phyloP scores from a whole-genome alignment of 192 early-diverging fungal genomes.

The Coemansia sp. region DNA sequence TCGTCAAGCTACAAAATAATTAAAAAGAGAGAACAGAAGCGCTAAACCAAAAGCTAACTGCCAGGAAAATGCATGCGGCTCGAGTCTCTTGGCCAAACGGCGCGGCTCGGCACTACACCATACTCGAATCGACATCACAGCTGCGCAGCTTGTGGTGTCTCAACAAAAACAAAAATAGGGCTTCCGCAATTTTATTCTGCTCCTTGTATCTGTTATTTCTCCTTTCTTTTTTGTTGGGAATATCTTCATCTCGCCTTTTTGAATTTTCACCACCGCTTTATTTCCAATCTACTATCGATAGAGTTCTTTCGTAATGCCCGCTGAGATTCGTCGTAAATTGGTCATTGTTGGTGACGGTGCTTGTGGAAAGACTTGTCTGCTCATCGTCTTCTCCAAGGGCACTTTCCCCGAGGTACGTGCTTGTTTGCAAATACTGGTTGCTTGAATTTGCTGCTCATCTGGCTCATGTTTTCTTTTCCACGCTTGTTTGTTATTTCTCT shows the following conservation, averaged over 20 bases:
- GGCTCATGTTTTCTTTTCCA: not conserved
- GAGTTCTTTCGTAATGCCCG: conserved; percentile 28
- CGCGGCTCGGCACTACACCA: conserved; percentile 5
- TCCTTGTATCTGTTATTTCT: conserved; percentile 7
- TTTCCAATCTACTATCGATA: conserved; percentile 5
- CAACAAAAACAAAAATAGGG: not conserved
- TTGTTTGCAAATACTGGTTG: not conserved
- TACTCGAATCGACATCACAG: not conserved
- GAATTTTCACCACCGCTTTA: conserved; percentile 1
- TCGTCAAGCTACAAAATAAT: not conserved
- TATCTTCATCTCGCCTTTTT: conserved; percentile 6
- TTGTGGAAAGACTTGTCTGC: conserved; percentile 88
- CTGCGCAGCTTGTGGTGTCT: conserved; percentile 7
- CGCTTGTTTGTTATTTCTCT: not conserved
- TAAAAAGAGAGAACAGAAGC: conserved; percentile 1
- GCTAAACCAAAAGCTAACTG: no score
- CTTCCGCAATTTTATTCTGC: not conserved
- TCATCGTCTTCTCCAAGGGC: conserved; percentile 82
- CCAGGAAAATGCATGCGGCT: not conserved
- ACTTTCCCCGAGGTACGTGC: conserved; percentile 79
- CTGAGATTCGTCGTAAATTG: conserved; percentile 66
- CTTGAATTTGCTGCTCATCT: not conserved
- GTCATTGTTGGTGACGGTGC: conserved; percentile 95
- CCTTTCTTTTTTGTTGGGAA: conserved; percentile 6
- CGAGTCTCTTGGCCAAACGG: not conserved